Base-by-base conservation (phyloP, 2,329 filamentous ascomycete genomes). In the Hypoxylon sp. region DNA sequence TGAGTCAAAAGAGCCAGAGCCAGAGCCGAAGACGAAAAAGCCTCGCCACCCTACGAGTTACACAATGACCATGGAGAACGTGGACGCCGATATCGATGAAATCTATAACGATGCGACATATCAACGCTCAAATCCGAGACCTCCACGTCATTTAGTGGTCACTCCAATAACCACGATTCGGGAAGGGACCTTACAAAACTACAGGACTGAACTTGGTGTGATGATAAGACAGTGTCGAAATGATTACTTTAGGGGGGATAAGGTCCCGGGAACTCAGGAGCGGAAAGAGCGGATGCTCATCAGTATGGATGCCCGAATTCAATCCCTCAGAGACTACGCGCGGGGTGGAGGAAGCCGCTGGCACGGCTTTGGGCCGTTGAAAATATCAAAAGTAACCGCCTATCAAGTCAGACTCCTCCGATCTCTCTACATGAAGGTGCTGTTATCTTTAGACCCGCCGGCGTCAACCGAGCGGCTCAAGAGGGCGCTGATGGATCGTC, bases 101-200 rank as follows among this genome's bases (percentile, higher is more conserved):
- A 11, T 62, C 1, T 56, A 65, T n/a, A 31, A 13, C 44, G 54
- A 64, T 17, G 64, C 61, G 4, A 3, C 3, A 0, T 48, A 35
- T 6, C 33, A 20, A 22, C 10, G 14, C 2, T 1, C 42, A 14
- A 4, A 3, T 2, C 17, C 27, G 13, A 30, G 10, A 14, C 64
- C 64, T 10, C 0, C 5, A 2, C 0, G 8, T 2, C 22, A 33
- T 6, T 31, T 20, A 7, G 56, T 70, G n/a, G 31, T 68, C 10
- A 70, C 61, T 3, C 68, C 68, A 3, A 53, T 61, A 13, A 7
- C n/a, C n/a, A n/a, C 20, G 20, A 63, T 66, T 3, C 49, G 63
- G n/a, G 33, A 22, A 13, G 56, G 40, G 1, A 66, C 60, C 22
- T 11, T 69, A 11, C 6, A 2, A 10, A 57, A 14, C 1, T 69